Base-by-base conservation (phyloP, 805 yeast genomes). In the Yamadazyma nakazawae region DNA sequence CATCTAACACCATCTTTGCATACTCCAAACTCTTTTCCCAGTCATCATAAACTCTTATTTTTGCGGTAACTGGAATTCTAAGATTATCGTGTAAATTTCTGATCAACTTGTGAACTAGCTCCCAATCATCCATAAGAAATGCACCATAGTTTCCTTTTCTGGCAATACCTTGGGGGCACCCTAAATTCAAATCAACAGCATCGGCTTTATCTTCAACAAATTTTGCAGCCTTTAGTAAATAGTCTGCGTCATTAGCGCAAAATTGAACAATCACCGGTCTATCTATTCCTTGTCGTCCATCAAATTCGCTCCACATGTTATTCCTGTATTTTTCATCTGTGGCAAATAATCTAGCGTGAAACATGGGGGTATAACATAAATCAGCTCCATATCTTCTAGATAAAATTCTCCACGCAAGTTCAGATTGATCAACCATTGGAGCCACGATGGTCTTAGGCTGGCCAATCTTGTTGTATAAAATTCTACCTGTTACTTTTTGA, bases 121-220 rank as follows among this genome's bases (percentile, higher is more conserved):
- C 88, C 98, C 98, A 94, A 59, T 94, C 97, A 47, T 94, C 99
- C 97, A 91, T 92, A 45, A 94, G 68, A 56, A 91, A 94, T 0
- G 98, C 84, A 0, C 99, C 99, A 62, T 94, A 94, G 53, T 88
- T 85, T 0, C 99, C 99, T 64, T 88, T 88, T 52, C 78, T 79
- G 0, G 99, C 99, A 50, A 94, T 94, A 1, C 97, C 97, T 65
- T 94, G 99, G 0, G 99, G 99, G 65, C 99, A 94, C 0, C 99
- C 99, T 48, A 94, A 73, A 59, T 94, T 94, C 54, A 94, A 75
- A 66, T 94, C 99, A 21, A 94, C 95, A 0, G 97, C 99, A 68
- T 92, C 98, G 66, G 98, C 92, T 50, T 80, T 75, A 43, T 84
- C 87, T 47, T 83, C 88, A 2, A 94, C 95, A 19, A 74, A 70